Conservation (phyloP, 306 rosid species). For the Cyclanthera cordifolia region DNA sequence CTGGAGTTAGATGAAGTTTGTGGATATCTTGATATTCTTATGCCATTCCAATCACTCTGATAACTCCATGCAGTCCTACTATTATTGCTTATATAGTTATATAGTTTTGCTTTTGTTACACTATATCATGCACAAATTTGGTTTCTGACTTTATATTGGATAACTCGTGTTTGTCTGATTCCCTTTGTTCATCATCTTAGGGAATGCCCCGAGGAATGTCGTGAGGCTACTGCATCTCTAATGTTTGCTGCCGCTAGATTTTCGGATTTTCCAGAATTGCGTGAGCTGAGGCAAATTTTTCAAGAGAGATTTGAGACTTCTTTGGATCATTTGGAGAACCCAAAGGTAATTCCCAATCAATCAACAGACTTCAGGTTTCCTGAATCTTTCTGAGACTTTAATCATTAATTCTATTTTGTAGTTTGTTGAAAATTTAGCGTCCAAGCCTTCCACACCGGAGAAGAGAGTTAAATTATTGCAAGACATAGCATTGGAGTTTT, state of each 20-base stretch:
- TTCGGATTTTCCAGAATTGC: conserved; percentile 94
- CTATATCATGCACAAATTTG: background rate
- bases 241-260: conserved; percentile 85
- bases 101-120: background rate
- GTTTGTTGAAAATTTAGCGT: conserved; percentile 67
- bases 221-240: conserved; percentile 66
- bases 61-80: background rate
- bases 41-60: too few relatives aligned
- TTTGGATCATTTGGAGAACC: conserved; percentile 51
- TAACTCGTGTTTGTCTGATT: background rate
- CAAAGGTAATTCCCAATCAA: conserved; percentile 32
- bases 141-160: background rate
- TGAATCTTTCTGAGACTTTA: conserved; percentile 16
- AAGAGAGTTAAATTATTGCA: conserved; percentile 59
- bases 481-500: conserved; percentile 61
- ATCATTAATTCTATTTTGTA: conserved; percentile 21
- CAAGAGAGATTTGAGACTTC: conserved; percentile 63
- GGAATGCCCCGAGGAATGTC: conserved; percentile 88
- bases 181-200: conserved; percentile 24
- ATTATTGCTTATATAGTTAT: background rate
- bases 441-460: conserved; percentile 57
- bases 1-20: background rate
- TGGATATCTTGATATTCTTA: too few relatives aligned
- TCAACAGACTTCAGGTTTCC: conserved; percentile 4
- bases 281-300: conserved; percentile 74